Conservation (phyloP, 2,329 filamentous ascomycete species). For the Colletotrichum falcatum region DNA sequence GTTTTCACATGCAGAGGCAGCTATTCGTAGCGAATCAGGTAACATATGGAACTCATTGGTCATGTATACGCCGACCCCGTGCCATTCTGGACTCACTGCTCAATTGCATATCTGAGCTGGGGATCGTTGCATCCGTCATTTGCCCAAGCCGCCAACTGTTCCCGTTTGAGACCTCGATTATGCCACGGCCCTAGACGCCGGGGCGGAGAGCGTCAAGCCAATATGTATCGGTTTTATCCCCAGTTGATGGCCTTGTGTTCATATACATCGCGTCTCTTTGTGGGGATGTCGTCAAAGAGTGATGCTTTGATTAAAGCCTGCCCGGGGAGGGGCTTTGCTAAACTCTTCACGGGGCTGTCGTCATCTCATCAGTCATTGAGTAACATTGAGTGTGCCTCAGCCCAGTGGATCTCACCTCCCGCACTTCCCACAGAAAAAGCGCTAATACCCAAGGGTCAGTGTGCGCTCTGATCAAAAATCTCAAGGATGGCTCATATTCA, state of each 20-base stretch:
- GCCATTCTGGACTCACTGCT: background rate
- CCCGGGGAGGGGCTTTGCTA: background rate
- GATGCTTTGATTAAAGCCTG: conserved; percentile 32
- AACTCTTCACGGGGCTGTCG: conserved; percentile 19
- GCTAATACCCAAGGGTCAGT: background rate
- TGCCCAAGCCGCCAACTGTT: background rate
- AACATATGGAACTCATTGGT: background rate
- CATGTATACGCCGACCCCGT: background rate
- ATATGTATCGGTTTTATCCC: background rate
- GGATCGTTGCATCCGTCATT: background rate
- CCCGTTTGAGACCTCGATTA: background rate
- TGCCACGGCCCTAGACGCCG: too few species aligned
- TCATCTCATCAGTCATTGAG: background rate
- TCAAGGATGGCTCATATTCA: background rate
- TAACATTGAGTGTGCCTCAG: background rate
- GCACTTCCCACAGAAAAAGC: conserved; percentile 33
- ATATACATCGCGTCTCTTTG: conserved; percentile 11
- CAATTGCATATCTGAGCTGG: background rate
- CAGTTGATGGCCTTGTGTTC: conserved; percentile 16
- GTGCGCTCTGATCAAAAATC: fast-evolving
- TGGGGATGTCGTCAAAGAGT: conserved; percentile 32
- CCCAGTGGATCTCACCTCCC: conserved; percentile 12
- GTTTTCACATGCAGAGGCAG: background rate
- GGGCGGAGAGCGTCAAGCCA: background rate
- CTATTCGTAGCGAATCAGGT: background rate